A percentile compares a stretch with the other conserved stretches of the same genome.
These are phyloP conservation scores for Torrubiellomyces zombiae DNA, from an alignment of 2,329 filamentous ascomycete genomes.

Conservation along the genomic window DNA sequence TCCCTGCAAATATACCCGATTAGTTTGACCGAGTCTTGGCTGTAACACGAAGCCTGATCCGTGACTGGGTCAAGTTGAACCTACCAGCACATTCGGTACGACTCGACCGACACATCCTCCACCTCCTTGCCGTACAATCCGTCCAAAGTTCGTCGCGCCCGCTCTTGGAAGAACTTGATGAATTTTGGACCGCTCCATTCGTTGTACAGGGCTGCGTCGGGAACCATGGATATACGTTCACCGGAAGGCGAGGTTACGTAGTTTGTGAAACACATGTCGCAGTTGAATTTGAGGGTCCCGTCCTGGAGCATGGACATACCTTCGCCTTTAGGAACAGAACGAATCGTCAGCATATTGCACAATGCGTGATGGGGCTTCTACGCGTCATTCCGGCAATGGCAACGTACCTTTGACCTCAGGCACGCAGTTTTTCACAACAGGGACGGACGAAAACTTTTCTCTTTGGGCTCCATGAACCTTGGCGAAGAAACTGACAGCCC, in stretches of 20 bases:
- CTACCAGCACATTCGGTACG: constrained; percentile 30
- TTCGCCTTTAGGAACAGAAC: constrained; percentile 18
- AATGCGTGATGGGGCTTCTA: no score
- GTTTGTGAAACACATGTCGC: constrained; percentile 41
- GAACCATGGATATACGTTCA: constrained; percentile 34
- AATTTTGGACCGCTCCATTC: constrained; percentile 22
- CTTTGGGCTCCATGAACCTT: constrained; percentile 25
- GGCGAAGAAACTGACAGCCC: constrained; percentile 26
- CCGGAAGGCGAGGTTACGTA: constrained; percentile 29
- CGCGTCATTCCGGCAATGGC: background rate
- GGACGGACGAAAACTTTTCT: constrained; percentile 29
- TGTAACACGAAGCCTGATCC: background rate
- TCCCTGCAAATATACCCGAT: constrained; percentile 28
- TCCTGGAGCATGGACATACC: constrained; percentile 27
- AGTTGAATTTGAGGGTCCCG: constrained; percentile 43
- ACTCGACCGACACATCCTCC: constrained; percentile 20
- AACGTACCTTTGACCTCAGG: constrained; percentile 23
- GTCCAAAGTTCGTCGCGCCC: constrained; percentile 19
- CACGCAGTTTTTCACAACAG: constrained; percentile 33
- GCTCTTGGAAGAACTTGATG: constrained; percentile 26
- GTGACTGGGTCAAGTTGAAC: constrained; percentile 4
- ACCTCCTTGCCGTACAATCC: constrained; percentile 25
- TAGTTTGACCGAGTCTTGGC: background rate
- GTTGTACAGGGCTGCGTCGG: constrained; percentile 23
- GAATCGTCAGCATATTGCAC: no score